Evolutionary conservation across 192 early-diverging fungal species (phyloP).

Genomic region (Paraglomus occultum): DNA sequence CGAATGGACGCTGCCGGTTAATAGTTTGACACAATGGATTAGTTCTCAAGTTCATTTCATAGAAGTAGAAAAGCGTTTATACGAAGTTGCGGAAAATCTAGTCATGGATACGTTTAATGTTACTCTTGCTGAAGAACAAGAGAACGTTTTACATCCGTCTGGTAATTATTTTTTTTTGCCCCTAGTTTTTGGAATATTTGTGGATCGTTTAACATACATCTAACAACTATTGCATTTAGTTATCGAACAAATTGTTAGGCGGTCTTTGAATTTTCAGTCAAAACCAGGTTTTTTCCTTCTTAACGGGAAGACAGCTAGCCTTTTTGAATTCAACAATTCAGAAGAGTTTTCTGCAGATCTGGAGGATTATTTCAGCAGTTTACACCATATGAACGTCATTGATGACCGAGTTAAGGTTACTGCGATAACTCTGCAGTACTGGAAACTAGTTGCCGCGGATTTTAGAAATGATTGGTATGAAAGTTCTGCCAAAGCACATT

Average conservation of each 20-base stretch:
- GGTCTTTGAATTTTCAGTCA: neutral
- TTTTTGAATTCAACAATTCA: neutral
- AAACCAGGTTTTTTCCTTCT: neutral
- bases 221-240: no score
- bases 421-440: slow-evolving; percentile 6
- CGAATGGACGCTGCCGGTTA: slow-evolving; percentile 7
- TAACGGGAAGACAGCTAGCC: neutral
- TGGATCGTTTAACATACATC: no score
- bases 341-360: slow-evolving; percentile 5
- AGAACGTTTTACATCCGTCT: no score
- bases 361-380: slow-evolving; percentile 2
- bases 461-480: neutral
- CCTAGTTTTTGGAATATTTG: no score
- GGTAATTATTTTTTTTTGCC: no score
- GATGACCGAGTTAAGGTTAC: slow-evolving; percentile 6
- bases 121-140: neutral
- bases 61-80: slow-evolving; percentile 21
- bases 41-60: slow-evolving; percentile 7
- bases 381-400: neutral
- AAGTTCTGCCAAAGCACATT: neutral
- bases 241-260: neutral
- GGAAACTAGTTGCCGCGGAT: slow-evolving; percentile 15
- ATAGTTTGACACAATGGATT: slow-evolving; percentile 9
- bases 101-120: slow-evolving; percentile 8
- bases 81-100: slow-evolving; percentile 1